Percentiles rank a stretch among this genome's conserved stretches.
phyloP scores from a whole-genome alignment of 2,329 filamentous ascomycete species.

The Alternaria infectoria region DNA sequence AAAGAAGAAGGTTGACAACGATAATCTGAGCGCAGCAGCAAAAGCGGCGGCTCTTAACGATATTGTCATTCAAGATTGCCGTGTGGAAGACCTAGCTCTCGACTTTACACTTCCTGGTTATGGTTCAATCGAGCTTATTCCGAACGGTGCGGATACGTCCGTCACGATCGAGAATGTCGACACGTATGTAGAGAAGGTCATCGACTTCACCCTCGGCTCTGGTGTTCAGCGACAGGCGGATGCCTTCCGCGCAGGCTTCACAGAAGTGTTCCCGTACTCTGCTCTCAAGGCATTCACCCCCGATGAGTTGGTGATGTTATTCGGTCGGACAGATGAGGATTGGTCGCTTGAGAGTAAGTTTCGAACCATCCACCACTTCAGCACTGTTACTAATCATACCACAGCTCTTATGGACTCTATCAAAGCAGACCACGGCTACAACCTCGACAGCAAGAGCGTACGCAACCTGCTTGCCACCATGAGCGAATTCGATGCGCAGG shows the following conservation, averaged over 20 bases:
- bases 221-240: constrained; percentile 90
- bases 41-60: constrained; percentile 73
- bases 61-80: constrained; percentile 76
- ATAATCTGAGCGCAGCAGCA: constrained; percentile 67
- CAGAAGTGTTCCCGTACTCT: constrained; percentile 93
- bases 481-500: constrained; percentile 77
- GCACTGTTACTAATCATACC: constrained; percentile 34
- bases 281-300: constrained; percentile 93
- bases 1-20: constrained; percentile 82
- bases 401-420: constrained; percentile 94
- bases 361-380: not conserved
- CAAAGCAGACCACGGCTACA: constrained; percentile 98
- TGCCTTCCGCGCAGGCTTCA: constrained; percentile 89
- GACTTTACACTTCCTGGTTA: constrained; percentile 97
- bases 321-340: constrained; percentile 91
- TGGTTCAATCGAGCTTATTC: constrained; percentile 77
- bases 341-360: constrained; percentile 95
- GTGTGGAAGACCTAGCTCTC: constrained; percentile 84
- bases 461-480: constrained; percentile 92
- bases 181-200: constrained; percentile 82
- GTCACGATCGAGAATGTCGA: constrained; percentile 94
- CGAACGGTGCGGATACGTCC: constrained; percentile 73
- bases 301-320: constrained; percentile 91
- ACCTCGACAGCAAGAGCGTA: constrained; percentile 96
- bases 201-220: constrained; percentile 87